Percentiles rank a stretch among this genome's conserved stretches.
These are phyloP conservation scores for Hypoxylon sp. DNA, from an alignment of 2,329 filamentous ascomycete species.

Conservation along the genomic window DNA sequence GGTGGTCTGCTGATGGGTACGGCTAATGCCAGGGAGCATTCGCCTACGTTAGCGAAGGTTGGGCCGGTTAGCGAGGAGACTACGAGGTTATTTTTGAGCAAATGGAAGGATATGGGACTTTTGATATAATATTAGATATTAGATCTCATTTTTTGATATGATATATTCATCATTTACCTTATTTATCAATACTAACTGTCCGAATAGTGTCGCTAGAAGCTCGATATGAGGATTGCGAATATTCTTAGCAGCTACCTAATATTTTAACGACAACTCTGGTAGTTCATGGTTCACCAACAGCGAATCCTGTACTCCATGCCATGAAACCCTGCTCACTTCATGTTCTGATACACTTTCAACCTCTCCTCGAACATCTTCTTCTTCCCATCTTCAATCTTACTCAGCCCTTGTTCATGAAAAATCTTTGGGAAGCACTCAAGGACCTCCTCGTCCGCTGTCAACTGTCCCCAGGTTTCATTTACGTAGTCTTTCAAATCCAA, in stretches of 20 bases:
- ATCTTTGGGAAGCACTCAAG: background rate
- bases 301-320: background rate
- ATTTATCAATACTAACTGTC: background rate
- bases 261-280: too few species aligned
- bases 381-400: background rate
- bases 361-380: background rate
- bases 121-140: background rate
- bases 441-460: background rate
- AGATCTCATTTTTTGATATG: background rate
- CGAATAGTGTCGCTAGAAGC: background rate
- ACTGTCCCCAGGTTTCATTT: background rate
- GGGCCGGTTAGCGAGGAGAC: constrained; percentile 39
- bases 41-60: constrained; percentile 27
- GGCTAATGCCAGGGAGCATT: constrained; percentile 44
- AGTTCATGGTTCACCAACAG: background rate
- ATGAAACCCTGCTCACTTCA: background rate
- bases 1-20: constrained; percentile 49
- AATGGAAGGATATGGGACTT: constrained; percentile 44
- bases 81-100: constrained; percentile 35
- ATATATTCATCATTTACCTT: background rate
- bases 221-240: background rate
- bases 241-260: background rate
- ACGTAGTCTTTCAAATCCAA: background rate
- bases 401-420: background rate
- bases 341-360: background rate